A percentile compares a stretch with the other conserved stretches of the same genome.
Conservation (phyloP, 148 eudicot genomes). For the Nyssa sinensis region DNA sequence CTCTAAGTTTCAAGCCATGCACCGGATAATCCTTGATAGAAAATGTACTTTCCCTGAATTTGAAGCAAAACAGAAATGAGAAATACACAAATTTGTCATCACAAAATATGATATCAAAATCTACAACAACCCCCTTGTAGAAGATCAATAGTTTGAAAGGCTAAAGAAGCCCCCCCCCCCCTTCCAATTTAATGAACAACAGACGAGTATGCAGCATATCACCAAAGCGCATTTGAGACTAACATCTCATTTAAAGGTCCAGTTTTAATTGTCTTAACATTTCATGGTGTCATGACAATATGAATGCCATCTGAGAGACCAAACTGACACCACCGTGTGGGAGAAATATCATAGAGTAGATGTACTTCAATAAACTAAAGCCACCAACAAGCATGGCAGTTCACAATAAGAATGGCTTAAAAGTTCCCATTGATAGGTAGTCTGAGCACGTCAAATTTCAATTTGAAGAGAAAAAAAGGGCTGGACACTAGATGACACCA, state of each 20-base stretch:
- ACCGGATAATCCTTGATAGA: conserved; percentile 52
- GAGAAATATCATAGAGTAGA: conserved; percentile 1
- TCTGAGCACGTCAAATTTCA: background rate
- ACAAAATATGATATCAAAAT: background rate
- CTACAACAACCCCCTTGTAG: background rate
- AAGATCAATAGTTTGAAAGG: background rate
- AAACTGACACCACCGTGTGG: too few species aligned
- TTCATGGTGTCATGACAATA: conserved; percentile 4
- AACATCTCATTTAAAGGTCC: too few species aligned
- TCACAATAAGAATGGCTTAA: background rate
- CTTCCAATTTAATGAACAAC: background rate
- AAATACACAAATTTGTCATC: background rate
- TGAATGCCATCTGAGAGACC: background rate
- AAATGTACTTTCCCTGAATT: conserved; percentile 43
- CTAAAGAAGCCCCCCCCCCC: background rate
- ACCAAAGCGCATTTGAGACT: background rate
- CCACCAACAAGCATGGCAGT: background rate
- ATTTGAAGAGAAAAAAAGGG: background rate
- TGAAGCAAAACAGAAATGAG: conserved; percentile 5
- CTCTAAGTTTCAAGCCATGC: conserved; percentile 63
- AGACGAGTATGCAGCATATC: background rate
- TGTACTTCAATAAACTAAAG: background rate
- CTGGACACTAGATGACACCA: background rate
- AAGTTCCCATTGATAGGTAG: background rate
- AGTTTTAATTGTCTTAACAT: background rate